Evolutionary conservation across 768 basidiomycete genomes (phyloP).

Genomic region (Lactarius indigo): DNA sequence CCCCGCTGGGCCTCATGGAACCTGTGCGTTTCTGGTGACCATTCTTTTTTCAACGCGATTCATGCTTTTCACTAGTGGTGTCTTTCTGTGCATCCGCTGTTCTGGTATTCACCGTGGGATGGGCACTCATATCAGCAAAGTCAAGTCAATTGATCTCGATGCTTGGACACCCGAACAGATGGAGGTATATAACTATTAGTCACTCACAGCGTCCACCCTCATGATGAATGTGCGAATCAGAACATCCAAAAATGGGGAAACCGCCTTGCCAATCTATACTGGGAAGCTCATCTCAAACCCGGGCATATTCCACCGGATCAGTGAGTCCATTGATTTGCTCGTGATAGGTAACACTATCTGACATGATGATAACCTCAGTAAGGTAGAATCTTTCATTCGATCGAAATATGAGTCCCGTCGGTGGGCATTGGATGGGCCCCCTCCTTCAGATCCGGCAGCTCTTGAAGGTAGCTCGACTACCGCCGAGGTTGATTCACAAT

Average conservation of each 20-base stretch:
- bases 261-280: constrained; percentile 86
- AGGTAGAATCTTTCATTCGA: constrained; percentile 96
- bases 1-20: constrained; percentile 99
- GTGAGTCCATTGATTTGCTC: constrained; percentile 46
- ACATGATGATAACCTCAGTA: constrained; percentile 46
- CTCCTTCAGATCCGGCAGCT: constrained; percentile 74
- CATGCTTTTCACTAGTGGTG: constrained; percentile 52
- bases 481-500: constrained; percentile 21
- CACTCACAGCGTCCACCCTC: neutral
- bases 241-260: constrained; percentile 96
- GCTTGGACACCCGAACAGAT: constrained; percentile 98
- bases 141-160: constrained; percentile 97
- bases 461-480: constrained; percentile 50
- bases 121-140: constrained; percentile 97
- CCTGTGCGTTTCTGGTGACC: constrained; percentile 49
- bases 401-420: constrained; percentile 92
- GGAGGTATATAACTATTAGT: constrained; percentile 49
- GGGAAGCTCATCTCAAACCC: constrained; percentile 92
- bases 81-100: constrained; percentile 94
- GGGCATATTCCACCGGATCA: constrained; percentile 94
- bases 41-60: constrained; percentile 3
- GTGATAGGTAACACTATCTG: neutral
- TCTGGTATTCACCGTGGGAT: constrained; percentile 96
- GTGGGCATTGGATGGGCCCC: constrained; percentile 92
- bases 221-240: constrained; percentile 34